phyloP scores from a whole-genome alignment of 164 flowering plant genomes.

The Platanus orientalis region DNA sequence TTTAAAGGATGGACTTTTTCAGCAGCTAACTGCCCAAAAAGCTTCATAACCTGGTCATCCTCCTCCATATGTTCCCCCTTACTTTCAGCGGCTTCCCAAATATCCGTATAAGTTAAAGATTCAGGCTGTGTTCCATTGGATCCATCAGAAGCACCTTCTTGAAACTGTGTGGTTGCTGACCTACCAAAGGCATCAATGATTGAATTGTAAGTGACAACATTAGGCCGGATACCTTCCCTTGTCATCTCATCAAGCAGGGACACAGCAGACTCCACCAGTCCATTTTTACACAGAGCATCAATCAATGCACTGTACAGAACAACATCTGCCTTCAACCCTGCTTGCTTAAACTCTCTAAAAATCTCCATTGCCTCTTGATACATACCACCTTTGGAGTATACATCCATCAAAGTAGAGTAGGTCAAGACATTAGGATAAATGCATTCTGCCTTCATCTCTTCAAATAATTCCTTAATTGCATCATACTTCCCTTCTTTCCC shows the following conservation, averaged over 20 bases:
- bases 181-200: constrained; percentile 95
- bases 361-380: constrained; percentile 78
- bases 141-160: constrained; percentile 19
- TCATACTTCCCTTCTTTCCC: constrained; percentile 82
- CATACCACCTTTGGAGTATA: constrained; percentile 78
- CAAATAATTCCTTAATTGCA: constrained; percentile 53
- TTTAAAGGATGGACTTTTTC: constrained; percentile 36
- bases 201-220: constrained; percentile 94
- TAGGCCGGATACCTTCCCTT: constrained; percentile 78
- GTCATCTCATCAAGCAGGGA: constrained; percentile 89
- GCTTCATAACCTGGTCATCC: constrained; percentile 43
- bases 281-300: constrained; percentile 90
- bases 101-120: constrained; percentile 18
- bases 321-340: constrained; percentile 90
- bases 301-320: constrained; percentile 91
- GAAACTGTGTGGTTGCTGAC: constrained; percentile 28
- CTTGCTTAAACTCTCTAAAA: constrained; percentile 69
- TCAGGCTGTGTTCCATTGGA: constrained; percentile 15
- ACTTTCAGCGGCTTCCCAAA: constrained; percentile 13
- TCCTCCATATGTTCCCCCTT: constrained; percentile 19
- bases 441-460: constrained; percentile 58
- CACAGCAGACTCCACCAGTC: constrained; percentile 74
- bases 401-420: constrained; percentile 84
- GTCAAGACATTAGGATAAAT: constrained; percentile 75
- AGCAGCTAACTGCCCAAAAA: constrained; percentile 60